Conservation (phyloP, 371 early-diverging fungal genomes). For the Mortierella sp. region DNA sequence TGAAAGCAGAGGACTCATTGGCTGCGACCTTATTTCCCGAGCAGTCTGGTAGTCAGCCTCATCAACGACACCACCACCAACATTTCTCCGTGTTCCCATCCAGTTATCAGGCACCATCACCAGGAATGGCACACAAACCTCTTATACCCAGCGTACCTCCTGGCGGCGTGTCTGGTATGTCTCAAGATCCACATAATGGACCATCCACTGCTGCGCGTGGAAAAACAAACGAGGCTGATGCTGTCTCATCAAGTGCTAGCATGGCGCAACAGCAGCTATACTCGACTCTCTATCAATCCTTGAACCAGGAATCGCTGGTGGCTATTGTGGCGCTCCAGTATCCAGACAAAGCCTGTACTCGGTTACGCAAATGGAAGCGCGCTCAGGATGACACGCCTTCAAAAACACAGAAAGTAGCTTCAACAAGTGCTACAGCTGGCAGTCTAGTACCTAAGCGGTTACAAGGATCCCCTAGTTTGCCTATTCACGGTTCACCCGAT, state of each 20-base stretch:
- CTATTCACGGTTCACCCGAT: slow-evolving; percentile 2
- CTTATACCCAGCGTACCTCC: slow-evolving; percentile 32
- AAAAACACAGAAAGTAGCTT: background rate
- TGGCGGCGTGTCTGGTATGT: slow-evolving; percentile 5
- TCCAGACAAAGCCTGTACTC: slow-evolving; percentile 33
- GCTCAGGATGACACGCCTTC: slow-evolving; percentile 23
- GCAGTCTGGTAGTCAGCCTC: background rate
- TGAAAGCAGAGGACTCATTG: slow-evolving; percentile 26
- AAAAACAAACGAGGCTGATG: slow-evolving; percentile 9
- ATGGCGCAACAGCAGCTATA: slow-evolving; percentile 24
- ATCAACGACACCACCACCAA: slow-evolving; percentile 1
- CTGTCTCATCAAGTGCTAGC: slow-evolving; percentile 3
- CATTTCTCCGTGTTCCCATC: background rate
- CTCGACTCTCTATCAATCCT: slow-evolving; percentile 28
- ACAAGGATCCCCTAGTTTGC: slow-evolving; percentile 28
- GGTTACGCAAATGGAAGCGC: slow-evolving; percentile 36
- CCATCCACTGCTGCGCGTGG: slow-evolving; percentile 1
- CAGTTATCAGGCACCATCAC: slow-evolving; percentile 8
- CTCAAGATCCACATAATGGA: slow-evolving; percentile 11
- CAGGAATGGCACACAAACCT: slow-evolving; percentile 12
- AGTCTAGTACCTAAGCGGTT: slow-evolving; percentile 23
- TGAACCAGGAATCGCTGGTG: slow-evolving; percentile 40
- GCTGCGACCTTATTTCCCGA: slow-evolving; percentile 27
- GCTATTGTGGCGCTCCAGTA: slow-evolving; percentile 49
- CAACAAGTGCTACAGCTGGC: background rate